A percentile compares a stretch with the other conserved stretches of the same genome.
Evolutionary conservation across 805 yeast genomes (phyloP).

Genomic region (Lachancea nothofagi): DNA sequence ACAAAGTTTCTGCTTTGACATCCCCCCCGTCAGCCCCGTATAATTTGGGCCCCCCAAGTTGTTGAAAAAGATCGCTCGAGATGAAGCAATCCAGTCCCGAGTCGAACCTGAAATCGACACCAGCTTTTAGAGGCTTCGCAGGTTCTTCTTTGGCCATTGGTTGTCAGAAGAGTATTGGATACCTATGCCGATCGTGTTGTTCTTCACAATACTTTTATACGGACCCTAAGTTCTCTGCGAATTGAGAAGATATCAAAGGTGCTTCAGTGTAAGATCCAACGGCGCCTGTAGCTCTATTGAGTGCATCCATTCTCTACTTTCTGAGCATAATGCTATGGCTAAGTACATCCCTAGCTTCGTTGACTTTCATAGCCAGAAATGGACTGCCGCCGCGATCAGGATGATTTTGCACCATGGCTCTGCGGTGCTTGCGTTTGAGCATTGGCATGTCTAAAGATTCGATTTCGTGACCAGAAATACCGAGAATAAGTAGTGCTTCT

Average conservation of each 20-base stretch:
- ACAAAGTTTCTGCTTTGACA: neutral
- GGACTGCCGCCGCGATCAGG: conserved; percentile 95
- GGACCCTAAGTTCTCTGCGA: too few species aligned
- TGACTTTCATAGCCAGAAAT: conserved; percentile 81
- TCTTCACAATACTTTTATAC: neutral
- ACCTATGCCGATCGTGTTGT: too few species aligned
- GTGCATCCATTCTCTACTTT: conserved; percentile 4
- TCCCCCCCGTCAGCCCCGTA: neutral
- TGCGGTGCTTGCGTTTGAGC: conserved; percentile 75
- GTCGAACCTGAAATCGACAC: conserved; percentile 4
- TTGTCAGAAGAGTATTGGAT: too few species aligned
- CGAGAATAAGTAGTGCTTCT: conserved; percentile 63
- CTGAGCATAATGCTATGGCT: conserved; percentile 20
- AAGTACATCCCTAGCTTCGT: conserved; percentile 83
- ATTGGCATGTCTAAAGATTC: conserved; percentile 41
- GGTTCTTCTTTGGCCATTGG: neutral
- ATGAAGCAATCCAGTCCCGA: neutral
- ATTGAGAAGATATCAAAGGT: neutral
- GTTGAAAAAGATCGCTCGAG: conserved; percentile 8
- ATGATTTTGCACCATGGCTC: conserved; percentile 81
- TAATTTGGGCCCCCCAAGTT: neutral
- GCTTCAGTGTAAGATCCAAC: neutral
- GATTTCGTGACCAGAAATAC: conserved; percentile 53
- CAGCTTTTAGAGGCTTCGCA: neutral
- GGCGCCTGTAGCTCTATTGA: neutral